A percentile compares a stretch with the other conserved stretches of the same genome.
These are phyloP conservation scores for Agrocybe praecox DNA, from an alignment of 768 basidiomycete species.

Conservation along the genomic window DNA sequence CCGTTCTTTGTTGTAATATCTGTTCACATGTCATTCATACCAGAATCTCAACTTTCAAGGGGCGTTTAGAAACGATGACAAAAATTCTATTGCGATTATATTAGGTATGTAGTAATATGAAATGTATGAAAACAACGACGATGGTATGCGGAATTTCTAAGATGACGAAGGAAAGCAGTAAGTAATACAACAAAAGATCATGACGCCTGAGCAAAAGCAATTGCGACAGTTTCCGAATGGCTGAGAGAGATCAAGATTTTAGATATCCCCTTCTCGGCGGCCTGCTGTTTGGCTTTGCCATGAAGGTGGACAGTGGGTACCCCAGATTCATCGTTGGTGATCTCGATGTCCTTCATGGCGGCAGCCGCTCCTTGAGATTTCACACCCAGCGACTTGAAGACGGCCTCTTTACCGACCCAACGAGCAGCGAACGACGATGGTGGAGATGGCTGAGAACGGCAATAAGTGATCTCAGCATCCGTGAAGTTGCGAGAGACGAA, in stretches of 20 bases:
- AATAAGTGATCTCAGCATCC: conserved; percentile 84
- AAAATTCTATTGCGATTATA: conserved; percentile 17
- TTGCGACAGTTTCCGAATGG: conserved; percentile 92
- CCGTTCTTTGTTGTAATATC: background rate
- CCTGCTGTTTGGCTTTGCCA: conserved; percentile 78
- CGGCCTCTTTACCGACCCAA: conserved; percentile 97
- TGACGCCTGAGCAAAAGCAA: conserved; percentile 84
- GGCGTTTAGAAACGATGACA: conserved; percentile 6
- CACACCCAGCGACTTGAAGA: conserved; percentile 94
- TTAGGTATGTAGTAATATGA: background rate
- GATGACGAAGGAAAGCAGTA: background rate
- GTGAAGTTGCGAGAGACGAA: conserved; percentile 96
- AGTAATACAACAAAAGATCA: conserved; percentile 21
- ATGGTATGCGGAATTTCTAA: conserved; percentile 15
- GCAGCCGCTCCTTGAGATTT: conserved; percentile 91
- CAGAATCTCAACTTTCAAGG: background rate
- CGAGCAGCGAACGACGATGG: conserved; percentile 92
- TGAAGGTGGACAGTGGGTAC: conserved; percentile 77
- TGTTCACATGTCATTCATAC: background rate
- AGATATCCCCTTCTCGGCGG: conserved; percentile 70
- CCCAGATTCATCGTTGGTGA: conserved; percentile 78
- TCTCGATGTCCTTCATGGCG: conserved; percentile 97
- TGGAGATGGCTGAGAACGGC: conserved; percentile 82
- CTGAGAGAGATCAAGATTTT: conserved; percentile 84
- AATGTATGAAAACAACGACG: conserved; percentile 8